Base-by-base conservation (phyloP, 2,329 filamentous ascomycete genomes). In the Colletotrichum sp. region DNA sequence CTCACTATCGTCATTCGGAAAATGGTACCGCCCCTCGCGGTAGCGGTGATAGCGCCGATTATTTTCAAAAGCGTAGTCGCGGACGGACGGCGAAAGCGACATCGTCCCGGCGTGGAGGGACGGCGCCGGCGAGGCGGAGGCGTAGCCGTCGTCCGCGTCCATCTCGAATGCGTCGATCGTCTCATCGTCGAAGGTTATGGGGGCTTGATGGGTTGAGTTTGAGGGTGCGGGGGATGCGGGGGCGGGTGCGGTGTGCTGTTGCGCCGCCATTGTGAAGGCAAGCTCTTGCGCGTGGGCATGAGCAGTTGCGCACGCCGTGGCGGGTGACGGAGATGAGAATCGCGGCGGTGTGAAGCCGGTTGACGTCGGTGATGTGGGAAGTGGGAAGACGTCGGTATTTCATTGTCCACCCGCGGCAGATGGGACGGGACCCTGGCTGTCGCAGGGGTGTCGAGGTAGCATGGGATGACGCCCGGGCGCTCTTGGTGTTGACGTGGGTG, bases 1-100 rank as follows among this genome's bases (percentile, higher is more conserved):
- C 76, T 89, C 88, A 24, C 81, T 72, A 8, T 79, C 52, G 76
- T 89, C 88, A 75, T 89, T 89, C 32, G 87, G 88, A 68, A 87
- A 88, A 8, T 83, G 82, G 66, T 88, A 89, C 13, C 82, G 79
- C 5, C 86, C 86, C 71, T 87, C 81, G 55, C 84, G 81, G 70
- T 85, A 87, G 65, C 82, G 84, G 77, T 87, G 86, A 34, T 86
- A 87, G 24, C 85, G 82, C 55, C 86, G 81, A 10, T 84, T 84
- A 48, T 87, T 87, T 75, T 87, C 85, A 73, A 85, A 87, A 5
- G 82, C 80, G 75, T 85, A 86, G 76, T 86, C 81, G 78, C 82
- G 83, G 36, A 86, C 81, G 70, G 82, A 85, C 8, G 82, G 82
- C 8, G 81, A 79, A 28, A 85, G 78, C 22, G 83, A 84, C 8